A percentile compares a stretch with the other conserved stretches of the same genome.
Evolutionary conservation across 176 grass and related monocot genomes (phyloP).

Genomic region (Musa acuminata): DNA sequence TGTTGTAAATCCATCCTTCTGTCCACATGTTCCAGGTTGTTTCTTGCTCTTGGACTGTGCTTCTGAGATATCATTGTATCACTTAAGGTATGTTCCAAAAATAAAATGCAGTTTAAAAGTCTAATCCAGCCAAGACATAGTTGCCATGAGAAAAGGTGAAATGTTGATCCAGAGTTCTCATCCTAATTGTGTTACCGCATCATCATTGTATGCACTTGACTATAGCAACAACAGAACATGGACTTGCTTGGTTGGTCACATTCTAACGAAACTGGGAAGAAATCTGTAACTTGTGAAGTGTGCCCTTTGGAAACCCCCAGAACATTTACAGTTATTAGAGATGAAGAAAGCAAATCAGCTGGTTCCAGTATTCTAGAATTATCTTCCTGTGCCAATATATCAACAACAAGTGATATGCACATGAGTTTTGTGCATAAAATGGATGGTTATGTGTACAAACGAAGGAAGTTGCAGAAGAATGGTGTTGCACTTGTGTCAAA

Average conservation of each 20-base stretch:
- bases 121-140: neutral
- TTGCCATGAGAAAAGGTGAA: constrained; percentile 2
- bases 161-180: constrained; percentile 15
- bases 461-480: constrained; percentile 50
- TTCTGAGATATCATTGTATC: no score
- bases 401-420: constrained; percentile 30
- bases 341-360: constrained; percentile 30
- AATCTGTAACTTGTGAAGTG: constrained; percentile 44
- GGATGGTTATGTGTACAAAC: constrained; percentile 48
- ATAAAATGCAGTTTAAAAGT: neutral
- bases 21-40: no score
- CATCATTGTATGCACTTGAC: neutral
- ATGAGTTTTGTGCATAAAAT: constrained; percentile 39
- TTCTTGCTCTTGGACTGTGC: no score
- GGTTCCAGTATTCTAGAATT: constrained; percentile 15
- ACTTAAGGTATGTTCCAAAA: no score
- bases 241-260: constrained; percentile 20
- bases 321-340: constrained; percentile 27
- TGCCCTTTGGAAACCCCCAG: constrained; percentile 26
- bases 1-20: no score
- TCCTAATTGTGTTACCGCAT: constrained; percentile 11
- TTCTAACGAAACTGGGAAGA: constrained; percentile 36
- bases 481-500: constrained; percentile 32
- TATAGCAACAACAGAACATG: constrained; percentile 12
- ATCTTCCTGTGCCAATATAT: constrained; percentile 27